Percentiles rank a stretch among this genome's conserved stretches.
Evolutionary conservation across 139 green algal species (phyloP).

Genomic region (Spirogloea muscicola): DNA sequence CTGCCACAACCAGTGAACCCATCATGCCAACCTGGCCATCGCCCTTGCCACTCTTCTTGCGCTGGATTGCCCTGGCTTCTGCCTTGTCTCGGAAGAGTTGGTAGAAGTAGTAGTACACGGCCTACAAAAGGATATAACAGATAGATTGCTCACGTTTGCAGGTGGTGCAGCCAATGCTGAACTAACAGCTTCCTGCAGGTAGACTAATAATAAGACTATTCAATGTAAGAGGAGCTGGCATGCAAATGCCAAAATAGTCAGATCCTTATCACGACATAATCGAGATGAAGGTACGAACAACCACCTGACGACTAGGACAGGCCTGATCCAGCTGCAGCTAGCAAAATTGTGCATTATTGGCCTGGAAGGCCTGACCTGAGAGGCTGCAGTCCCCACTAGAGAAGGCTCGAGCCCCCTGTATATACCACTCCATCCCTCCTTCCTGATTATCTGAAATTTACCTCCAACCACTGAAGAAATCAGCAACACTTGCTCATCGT

Average conservation of each 20-base stretch:
- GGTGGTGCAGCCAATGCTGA: too few relatives aligned
- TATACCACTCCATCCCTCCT: conserved; percentile 9
- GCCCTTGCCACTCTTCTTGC: conserved; percentile 8
- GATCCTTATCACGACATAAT: too few relatives aligned
- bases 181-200: too few relatives aligned
- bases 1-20: conserved; percentile 32
- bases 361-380: conserved; percentile 22
- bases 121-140: conserved; percentile 5
- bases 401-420: conserved; percentile 29
- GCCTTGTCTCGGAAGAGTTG: conserved; percentile 6
- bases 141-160: not conserved
- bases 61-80: conserved; percentile 3
- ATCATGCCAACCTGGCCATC: conserved; percentile 30
- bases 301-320: too few relatives aligned
- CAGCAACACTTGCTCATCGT: too few relatives aligned
- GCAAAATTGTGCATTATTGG: not conserved
- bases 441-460: conserved; percentile 41
- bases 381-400: conserved; percentile 25
- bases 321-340: not conserved
- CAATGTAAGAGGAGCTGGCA: too few relatives aligned
- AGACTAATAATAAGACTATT: too few relatives aligned
- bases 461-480: too few relatives aligned
- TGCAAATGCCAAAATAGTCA: too few relatives aligned
- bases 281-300: too few relatives aligned
- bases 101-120: conserved; percentile 54